Base-by-base conservation (phyloP, 2,329 filamentous ascomycete genomes). In the Botrytis fragariae region DNA sequence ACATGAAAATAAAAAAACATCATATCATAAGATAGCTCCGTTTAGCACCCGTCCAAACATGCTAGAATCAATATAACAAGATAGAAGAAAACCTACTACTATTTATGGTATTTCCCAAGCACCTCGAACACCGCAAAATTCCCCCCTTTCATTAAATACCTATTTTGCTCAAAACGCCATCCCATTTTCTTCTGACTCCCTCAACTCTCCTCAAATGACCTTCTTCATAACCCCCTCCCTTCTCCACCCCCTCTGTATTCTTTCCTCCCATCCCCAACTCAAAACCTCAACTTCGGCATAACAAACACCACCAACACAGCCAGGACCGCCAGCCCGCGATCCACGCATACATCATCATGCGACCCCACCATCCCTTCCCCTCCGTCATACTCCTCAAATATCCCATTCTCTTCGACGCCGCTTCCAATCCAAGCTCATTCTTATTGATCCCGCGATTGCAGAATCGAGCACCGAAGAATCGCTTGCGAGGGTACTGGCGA, bases 211-310 rank as follows among this genome's bases (percentile, higher is more conserved):
- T 29, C n/a, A 57, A 57, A 57, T 18, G 3, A 57, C 2, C 14
- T 18, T 29, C 16, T 8, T 1, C n/a, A 4, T 3, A 57, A 57
- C 51, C n/a, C 51, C 16, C n/a, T 18, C 48, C 25, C 25, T 35
- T 51, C 25, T 35, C 45, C 32, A 37, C 20, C 35, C 20, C 44
- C 10, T 3, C 2, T 10, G 8, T 7, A 45, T 22, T 45, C 10
- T n/a, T 51, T n/a, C 20, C 12, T 18, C 32, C 42, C 32, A 14
- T 14, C 25, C 44, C 42, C 22, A 59, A 59, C 35, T 74, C 74
- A 97, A 80, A 97, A 96, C 79, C 95, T 87, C 81, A 98, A 83
- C 85, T 98, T 98, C 0, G 95, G 95, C 80, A 94, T 84, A 69
- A 95, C 87, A 84, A 95, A 95, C 20, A 98, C 95, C 95, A 76